Percentiles rank a stretch among this genome's conserved stretches.
Evolutionary conservation across 2,329 filamentous ascomycete genomes (phyloP).

Genomic region (Herpotrichia juniperi): DNA sequence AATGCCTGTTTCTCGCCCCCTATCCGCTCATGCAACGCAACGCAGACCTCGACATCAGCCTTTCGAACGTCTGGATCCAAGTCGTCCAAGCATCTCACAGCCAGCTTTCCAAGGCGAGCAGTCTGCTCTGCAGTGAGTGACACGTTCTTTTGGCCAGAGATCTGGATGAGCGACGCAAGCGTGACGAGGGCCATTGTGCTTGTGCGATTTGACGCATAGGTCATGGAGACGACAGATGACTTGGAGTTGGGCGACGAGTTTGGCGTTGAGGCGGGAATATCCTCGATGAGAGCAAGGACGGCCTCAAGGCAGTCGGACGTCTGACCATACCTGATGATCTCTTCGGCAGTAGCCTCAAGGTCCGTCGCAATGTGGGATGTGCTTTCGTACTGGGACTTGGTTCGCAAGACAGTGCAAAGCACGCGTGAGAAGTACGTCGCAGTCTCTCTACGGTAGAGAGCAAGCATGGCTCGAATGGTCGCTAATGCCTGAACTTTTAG

Average conservation of each 20-base stretch:
- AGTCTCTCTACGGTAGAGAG: slow-evolving; percentile 69
- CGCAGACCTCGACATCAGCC: slow-evolving; percentile 80
- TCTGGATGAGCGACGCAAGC: slow-evolving; percentile 44
- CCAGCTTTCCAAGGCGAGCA: slow-evolving; percentile 45
- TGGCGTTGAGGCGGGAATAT: slow-evolving; percentile 29
- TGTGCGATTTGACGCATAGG: slow-evolving; percentile 34
- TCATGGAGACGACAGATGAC: slow-evolving; percentile 38
- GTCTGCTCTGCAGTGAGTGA: slow-evolving; percentile 41
- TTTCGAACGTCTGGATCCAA: slow-evolving; percentile 57
- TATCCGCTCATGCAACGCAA: slow-evolving; percentile 66
- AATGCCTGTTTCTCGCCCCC: slow-evolving; percentile 58
- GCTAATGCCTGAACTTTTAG: slow-evolving; percentile 76
- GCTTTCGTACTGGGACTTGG: slow-evolving; percentile 70
- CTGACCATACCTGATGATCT: slow-evolving; percentile 71
- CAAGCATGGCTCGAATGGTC: slow-evolving; percentile 75
- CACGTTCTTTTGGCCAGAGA: slow-evolving; percentile 38
- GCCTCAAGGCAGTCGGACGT: slow-evolving; percentile 57
- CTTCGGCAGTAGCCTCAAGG: slow-evolving; percentile 74
- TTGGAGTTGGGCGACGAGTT: slow-evolving; percentile 36
- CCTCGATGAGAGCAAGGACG: slow-evolving; percentile 46
- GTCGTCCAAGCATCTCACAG: slow-evolving; percentile 45
- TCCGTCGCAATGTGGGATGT: slow-evolving; percentile 75
- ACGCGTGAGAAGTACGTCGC: slow-evolving; percentile 71
- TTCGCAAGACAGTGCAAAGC: slow-evolving; percentile 69
- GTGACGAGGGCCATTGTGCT: slow-evolving; percentile 48